phyloP scores from a whole-genome alignment of 176 grass and related monocot species.

The Triticum turgidum region DNA sequence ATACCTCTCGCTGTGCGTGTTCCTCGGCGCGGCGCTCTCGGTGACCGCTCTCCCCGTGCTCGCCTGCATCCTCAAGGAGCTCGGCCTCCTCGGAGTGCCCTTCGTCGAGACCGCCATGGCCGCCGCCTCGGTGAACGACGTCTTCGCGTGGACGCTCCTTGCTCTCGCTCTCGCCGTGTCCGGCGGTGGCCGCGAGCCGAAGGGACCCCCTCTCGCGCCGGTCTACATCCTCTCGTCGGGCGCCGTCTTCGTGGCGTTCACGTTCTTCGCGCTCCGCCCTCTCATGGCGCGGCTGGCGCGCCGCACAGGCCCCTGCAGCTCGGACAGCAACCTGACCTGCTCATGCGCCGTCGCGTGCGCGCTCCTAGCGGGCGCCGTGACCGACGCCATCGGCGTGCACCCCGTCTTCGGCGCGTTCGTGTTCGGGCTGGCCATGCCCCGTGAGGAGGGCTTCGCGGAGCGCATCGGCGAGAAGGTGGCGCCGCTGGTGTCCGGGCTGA shows the following conservation, averaged over 20 bases:
- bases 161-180: conserved; percentile 71
- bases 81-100: conserved; percentile 53
- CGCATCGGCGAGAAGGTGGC: conserved; percentile 35
- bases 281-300: conserved; percentile 52
- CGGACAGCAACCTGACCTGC: conserved; percentile 36
- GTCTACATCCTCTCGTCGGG: conserved; percentile 49
- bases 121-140: conserved; percentile 69
- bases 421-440: conserved; percentile 54
- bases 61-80: conserved; percentile 86
- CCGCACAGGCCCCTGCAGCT: neutral
- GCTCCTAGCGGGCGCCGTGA: conserved; percentile 32
- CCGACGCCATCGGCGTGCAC: conserved; percentile 63
- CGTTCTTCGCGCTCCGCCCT: conserved; percentile 32
- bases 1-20: conserved; percentile 61
- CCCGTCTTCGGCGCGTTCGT: conserved; percentile 63
- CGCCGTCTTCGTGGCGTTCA: conserved; percentile 41
- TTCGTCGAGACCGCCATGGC: conserved; percentile 80
- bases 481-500: conserved; percentile 50
- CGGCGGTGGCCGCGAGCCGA: neutral
- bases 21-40: conserved; percentile 75
- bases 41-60: conserved; percentile 90
- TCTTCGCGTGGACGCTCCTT: conserved; percentile 71
- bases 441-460: conserved; percentile 44
- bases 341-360: neutral
- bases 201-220: neutral